Evolutionary conservation across 2,329 filamentous ascomycete species (phyloP).

Genomic region (Akanthomyces lecanii): DNA sequence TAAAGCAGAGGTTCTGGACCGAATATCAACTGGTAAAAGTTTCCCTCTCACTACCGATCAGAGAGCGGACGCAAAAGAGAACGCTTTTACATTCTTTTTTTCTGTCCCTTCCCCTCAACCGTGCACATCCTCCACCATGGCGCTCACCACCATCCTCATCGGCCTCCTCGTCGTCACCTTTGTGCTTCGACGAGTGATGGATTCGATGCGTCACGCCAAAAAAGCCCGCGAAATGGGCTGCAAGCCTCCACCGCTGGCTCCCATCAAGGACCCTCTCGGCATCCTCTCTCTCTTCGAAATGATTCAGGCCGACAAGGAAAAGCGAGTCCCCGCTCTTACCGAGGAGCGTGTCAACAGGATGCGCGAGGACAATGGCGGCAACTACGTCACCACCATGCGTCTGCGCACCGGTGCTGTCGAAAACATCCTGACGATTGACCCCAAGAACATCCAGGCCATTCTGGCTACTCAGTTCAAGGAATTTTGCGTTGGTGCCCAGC

Average conservation of each 20-base stretch:
- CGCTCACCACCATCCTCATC: conserved; percentile 8
- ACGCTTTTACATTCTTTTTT: background rate
- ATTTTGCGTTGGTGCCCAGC: conserved; percentile 24
- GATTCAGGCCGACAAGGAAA: conserved; percentile 20
- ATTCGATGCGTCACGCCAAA: conserved; percentile 11
- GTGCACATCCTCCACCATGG: background rate
- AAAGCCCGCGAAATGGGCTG: conserved; percentile 21
- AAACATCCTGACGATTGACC: conserved; percentile 24
- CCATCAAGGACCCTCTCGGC: conserved; percentile 21
- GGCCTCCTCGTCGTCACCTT: conserved; percentile 10
- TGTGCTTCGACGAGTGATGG: conserved; percentile 12
- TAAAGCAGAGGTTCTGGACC: background rate
- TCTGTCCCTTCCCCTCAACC: background rate
- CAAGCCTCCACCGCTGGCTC: conserved; percentile 17
- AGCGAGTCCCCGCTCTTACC: conserved; percentile 20
- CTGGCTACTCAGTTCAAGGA: conserved; percentile 27
- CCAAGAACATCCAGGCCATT: conserved; percentile 29
- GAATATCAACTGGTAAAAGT: background rate
- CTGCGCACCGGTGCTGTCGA: conserved; percentile 9
- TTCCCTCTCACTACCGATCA: background rate
- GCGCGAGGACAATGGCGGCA: conserved; percentile 20
- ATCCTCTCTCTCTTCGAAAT: conserved; percentile 18
- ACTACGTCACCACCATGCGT: conserved; percentile 18
- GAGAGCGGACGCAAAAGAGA: background rate
- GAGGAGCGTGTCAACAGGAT: conserved; percentile 16